phyloP scores from a whole-genome alignment of 345 rosid species.

The Brassica rapa region DNA sequence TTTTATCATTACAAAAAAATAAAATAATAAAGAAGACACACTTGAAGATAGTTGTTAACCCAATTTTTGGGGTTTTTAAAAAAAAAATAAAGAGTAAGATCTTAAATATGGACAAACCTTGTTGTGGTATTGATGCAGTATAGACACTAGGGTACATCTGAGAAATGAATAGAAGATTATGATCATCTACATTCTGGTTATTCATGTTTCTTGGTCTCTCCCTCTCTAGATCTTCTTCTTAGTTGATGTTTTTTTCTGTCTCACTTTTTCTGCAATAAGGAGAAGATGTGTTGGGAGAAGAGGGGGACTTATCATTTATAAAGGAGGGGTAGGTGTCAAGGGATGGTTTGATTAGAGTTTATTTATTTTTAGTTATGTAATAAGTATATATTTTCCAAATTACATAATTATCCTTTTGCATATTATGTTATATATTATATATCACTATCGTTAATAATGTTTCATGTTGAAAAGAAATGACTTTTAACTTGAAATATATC shows the following conservation, averaged over 20 bases:
- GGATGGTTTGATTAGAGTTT: conserved; percentile 27
- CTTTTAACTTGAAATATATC: conserved; percentile 11
- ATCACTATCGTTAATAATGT: conserved; percentile 21
- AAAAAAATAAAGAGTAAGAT: background rate
- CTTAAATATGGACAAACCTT: conserved; percentile 31
- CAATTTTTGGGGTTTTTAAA: background rate
- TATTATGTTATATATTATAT: background rate
- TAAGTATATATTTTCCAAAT: background rate
- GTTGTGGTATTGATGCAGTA: conserved; percentile 31
- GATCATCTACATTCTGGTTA: conserved; percentile 21
- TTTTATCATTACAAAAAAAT: background rate
- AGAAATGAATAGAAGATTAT: conserved; percentile 37
- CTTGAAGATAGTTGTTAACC: conserved; percentile 21
- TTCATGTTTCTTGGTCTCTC: conserved; percentile 29
- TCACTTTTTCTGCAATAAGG: conserved; percentile 31
- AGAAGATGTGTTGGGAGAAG: conserved; percentile 35
- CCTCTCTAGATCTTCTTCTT: conserved; percentile 15
- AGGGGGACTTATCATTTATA: conserved; percentile 31
- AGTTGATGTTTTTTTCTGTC: conserved; percentile 10
- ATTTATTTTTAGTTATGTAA: background rate
- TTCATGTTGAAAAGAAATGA: conserved; percentile 21
- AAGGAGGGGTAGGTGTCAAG: conserved; percentile 39
- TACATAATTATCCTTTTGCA: conserved; percentile 14
- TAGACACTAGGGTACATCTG: conserved; percentile 37
- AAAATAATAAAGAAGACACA: conserved; percentile 27